Evolutionary conservation across 768 basidiomycete genomes (phyloP).

Genomic region (Mycena albidolilacea): DNA sequence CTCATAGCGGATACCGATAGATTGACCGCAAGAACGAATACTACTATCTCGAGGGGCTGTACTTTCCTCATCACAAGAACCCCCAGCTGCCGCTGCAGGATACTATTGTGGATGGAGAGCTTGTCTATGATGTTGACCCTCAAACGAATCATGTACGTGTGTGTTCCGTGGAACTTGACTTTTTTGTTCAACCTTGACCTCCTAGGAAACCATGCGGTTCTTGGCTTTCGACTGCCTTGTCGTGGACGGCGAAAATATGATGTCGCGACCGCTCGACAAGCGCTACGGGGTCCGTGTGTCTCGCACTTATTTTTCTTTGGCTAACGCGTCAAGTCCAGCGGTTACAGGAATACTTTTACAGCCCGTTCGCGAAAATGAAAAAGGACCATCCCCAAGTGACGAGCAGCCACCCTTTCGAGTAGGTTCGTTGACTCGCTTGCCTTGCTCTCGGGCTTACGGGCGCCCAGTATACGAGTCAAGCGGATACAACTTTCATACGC

Average conservation of each 20-base stretch:
- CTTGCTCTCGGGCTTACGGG: constrained; percentile 19
- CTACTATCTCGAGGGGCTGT: constrained; percentile 80
- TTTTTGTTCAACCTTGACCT: constrained; percentile 10
- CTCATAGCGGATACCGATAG: constrained; percentile 56
- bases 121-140: constrained; percentile 92
- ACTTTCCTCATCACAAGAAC: constrained; percentile 91
- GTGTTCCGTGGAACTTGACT: constrained; percentile 4
- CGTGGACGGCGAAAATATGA: constrained; percentile 87
- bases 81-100: constrained; percentile 77
- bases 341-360: constrained; percentile 85
- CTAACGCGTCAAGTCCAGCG: constrained; percentile 65
- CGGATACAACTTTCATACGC: constrained; percentile 90
- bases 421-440: constrained; percentile 47
- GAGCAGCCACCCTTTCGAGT: constrained; percentile 86
- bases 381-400: constrained; percentile 78
- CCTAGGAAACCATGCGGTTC: constrained; percentile 81
- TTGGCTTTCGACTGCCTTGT: constrained; percentile 96
- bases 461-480: constrained; percentile 85
- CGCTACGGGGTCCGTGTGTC: constrained; percentile 84
- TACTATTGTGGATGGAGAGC: constrained; percentile 93
- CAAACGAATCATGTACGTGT: constrained; percentile 73
- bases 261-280: constrained; percentile 85
- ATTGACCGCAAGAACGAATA: constrained; percentile 96
- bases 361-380: constrained; percentile 82
- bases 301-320: constrained; percentile 8